Percentiles rank a stretch among this genome's conserved stretches.
phyloP scores from a whole-genome alignment of 495 filamentous ascomycete genomes.

The Aspergillus asperescens region DNA sequence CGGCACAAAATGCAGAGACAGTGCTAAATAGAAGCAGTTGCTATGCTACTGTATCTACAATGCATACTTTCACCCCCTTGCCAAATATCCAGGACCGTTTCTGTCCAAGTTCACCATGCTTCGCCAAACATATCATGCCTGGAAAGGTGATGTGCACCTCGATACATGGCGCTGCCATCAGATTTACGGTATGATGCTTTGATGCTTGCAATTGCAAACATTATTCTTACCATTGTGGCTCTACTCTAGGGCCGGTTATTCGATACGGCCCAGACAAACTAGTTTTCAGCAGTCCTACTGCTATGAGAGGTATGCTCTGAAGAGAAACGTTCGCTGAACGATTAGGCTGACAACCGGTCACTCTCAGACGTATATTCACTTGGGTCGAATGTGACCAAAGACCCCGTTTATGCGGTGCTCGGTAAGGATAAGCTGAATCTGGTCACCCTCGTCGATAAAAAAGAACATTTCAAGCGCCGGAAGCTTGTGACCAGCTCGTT shows the following conservation, averaged over 20 bases:
- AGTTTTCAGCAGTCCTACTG: not conserved
- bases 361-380: not conserved
- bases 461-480: too few species aligned
- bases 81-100: conserved; percentile 29
- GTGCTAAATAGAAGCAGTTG: too few species aligned
- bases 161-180: conserved; percentile 53
- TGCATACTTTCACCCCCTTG: conserved; percentile 24
- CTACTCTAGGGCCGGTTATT: not conserved
- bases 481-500: too few species aligned
- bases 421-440: not conserved
- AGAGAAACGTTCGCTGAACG: too few species aligned
- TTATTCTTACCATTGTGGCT: too few species aligned
- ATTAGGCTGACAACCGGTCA: too few species aligned
- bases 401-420: not conserved
- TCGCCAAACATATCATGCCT: conserved; percentile 53
- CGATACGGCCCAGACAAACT: not conserved
- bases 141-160: conserved; percentile 40
- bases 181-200: conserved; percentile 49
- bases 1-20: too few species aligned
- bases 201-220: too few species aligned
- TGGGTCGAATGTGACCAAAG: not conserved
- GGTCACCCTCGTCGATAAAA: not conserved
- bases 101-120: conserved; percentile 39
- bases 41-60: not conserved
- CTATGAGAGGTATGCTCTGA: not conserved